Evolutionary conservation across 1,139 yeast genomes (phyloP).

Genomic region (Trichomonascaceae sp.): DNA sequence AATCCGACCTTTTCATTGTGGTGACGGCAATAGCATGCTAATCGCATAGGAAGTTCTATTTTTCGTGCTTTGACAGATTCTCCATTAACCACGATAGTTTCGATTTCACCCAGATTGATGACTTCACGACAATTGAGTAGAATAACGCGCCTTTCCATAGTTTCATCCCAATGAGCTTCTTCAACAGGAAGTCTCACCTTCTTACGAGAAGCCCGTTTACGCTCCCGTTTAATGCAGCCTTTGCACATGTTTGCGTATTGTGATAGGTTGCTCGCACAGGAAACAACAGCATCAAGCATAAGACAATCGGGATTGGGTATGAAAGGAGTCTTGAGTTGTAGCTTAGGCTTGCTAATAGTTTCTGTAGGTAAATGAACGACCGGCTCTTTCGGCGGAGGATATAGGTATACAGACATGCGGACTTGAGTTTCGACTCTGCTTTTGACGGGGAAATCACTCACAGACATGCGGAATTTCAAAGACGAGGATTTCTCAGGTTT

Average conservation of each 20-base stretch:
- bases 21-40: slow-evolving; percentile 92
- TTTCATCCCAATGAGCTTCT: slow-evolving; percentile 69
- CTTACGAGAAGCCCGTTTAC: slow-evolving; percentile 75
- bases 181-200: slow-evolving; percentile 59
- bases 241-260: slow-evolving; percentile 72
- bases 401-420: slow-evolving; percentile 56
- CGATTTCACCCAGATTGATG: slow-evolving; percentile 57
- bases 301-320: slow-evolving; percentile 25
- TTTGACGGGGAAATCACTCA: slow-evolving; percentile 60
- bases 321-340: slow-evolving; percentile 45
- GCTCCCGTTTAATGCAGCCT: slow-evolving; percentile 82
- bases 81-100: slow-evolving; percentile 22
- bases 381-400: slow-evolving; percentile 68
- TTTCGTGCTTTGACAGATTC: slow-evolving; percentile 36
- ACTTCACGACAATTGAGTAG: slow-evolving; percentile 86
- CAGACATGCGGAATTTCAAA: slow-evolving; percentile 51
- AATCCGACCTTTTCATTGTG: slow-evolving; percentile 81
- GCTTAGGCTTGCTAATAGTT: slow-evolving; percentile 75
- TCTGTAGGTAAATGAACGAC: slow-evolving; percentile 74
- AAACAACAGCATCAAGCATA: slow-evolving; percentile 32
- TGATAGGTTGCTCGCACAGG: slow-evolving; percentile 30
- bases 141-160: slow-evolving; percentile 69
- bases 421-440: slow-evolving; percentile 93
- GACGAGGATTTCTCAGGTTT: slow-evolving; percentile 12
- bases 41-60: slow-evolving; percentile 65